Base-by-base conservation (phyloP, 2,329 filamentous ascomycete species). In the Paraphoma chrysanthemicola region DNA sequence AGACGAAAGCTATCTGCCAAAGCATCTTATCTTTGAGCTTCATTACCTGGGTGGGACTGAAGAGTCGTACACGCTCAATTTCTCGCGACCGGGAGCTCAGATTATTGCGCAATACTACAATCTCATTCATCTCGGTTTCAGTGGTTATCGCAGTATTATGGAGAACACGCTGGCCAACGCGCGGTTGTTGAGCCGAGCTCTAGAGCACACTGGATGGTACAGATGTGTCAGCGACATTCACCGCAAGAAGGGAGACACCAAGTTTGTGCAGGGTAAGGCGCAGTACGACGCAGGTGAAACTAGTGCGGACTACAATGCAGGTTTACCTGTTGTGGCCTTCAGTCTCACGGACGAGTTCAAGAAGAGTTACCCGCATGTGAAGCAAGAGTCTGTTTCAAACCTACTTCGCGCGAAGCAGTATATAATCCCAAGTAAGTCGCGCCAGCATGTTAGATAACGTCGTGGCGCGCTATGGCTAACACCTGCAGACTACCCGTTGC, bases 61-160 rank as follows among this genome's bases (percentile, higher is more conserved):
- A 66, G 83, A 89, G 68, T 87, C 85, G 1, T 91, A 86, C 74
- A 90, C 88, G 0, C 81, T 91, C 17, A 91, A 91, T 76, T 91
- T 91, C 78, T 90, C 87, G 1, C 84, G 89, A 0, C 88, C 88
- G 0, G 89, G 88, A 3, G 85, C 86, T 0, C 89, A 91, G 59
- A 81, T 91, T 54, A 86, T 91, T 57, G 88, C 83, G 0, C 89
- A 91, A 69, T 91, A 91, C 74, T 91, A 91, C 69, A 90, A 91
- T 64, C 79, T 91, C 11, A 87, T 91, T 57, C 88, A 90, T 60
- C 82, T 91, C 0, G 89, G 89, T 2, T 88, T 86, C 72, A 78
- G 79, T 2, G 89, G 89, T 9, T 92, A 88, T 74, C 82, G 81
- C 10, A 77, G 79, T 28, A 72, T 75, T 30, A 90, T 88, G 85